Evolutionary conservation across 176 grass and related monocot genomes (phyloP).

Genomic region (Ananas comosus): DNA sequence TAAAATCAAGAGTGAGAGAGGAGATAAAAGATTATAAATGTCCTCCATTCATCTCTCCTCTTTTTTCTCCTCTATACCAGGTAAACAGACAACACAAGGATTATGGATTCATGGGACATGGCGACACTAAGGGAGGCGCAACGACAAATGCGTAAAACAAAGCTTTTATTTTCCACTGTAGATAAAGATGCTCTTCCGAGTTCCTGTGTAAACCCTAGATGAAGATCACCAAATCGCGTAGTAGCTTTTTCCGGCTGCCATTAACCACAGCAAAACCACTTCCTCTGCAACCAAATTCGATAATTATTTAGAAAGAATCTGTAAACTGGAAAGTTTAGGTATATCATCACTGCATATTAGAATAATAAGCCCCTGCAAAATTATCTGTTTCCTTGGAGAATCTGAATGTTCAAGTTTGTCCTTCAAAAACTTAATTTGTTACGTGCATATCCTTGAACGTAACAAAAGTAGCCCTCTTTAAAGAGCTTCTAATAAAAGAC

Average conservation of each 20-base stretch:
- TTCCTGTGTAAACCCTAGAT: slow-evolving; percentile 15
- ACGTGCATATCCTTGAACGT: no score
- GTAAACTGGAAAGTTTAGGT: no score
- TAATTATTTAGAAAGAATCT: background rate
- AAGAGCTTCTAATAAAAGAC: no score
- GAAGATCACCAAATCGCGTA: slow-evolving; percentile 11
- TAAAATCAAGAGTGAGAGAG: background rate
- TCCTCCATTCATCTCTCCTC: background rate
- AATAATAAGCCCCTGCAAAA: no score
- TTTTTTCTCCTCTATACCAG: background rate
- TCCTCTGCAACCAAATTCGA: slow-evolving; percentile 17
- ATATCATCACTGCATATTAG: no score
- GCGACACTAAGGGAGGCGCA: background rate
- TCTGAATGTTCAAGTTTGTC: no score
- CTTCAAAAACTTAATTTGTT: no score
- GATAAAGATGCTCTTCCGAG: background rate
- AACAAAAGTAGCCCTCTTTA: no score
- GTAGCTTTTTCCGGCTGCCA: slow-evolving; percentile 5
- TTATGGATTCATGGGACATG: background rate
- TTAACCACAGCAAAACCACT: slow-evolving; percentile 40
- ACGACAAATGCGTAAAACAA: background rate
- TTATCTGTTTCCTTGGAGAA: no score
- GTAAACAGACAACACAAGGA: background rate
- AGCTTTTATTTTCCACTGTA: background rate
- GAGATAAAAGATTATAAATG: background rate